These are phyloP conservation scores for Flammula alnicola DNA, from an alignment of 1,284 basidiomycete species.

Conservation along the genomic window DNA sequence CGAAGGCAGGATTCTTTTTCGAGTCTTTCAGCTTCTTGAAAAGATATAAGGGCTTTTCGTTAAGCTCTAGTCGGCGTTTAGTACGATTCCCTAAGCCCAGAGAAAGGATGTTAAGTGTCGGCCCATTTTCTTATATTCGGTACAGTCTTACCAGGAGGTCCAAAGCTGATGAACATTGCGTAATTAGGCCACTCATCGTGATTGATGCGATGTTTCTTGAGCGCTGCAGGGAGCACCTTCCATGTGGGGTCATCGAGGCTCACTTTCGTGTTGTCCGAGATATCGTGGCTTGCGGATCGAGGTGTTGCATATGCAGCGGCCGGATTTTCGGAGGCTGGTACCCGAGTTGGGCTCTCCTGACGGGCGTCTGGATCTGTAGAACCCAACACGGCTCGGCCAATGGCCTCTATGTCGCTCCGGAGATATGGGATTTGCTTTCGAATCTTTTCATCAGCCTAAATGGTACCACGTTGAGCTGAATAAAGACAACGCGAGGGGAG, in stretches of 20 bases:
- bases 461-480: not conserved
- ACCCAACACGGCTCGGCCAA: conserved; percentile 1
- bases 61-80: conserved; percentile 94
- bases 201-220: conserved; percentile 98
- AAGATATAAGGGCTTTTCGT: conserved; percentile 95
- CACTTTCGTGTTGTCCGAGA: conserved; percentile 82
- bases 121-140: too few relatives aligned
- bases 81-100: conserved; percentile 60
- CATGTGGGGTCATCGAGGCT: conserved; percentile 96
- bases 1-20: conserved; percentile 97
- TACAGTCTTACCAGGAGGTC: conserved; percentile 83
- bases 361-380: conserved; percentile 20
- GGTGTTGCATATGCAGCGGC: conserved; percentile 29
- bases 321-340: conserved; percentile 29
- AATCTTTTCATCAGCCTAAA: conserved; percentile 11
- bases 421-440: conserved; percentile 13
- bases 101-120: not conserved
- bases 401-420: conserved; percentile 8
- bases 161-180: conserved; percentile 98
- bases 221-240: conserved; percentile 98
- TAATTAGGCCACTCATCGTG: conserved; percentile 99
- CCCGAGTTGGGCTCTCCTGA: not conserved
- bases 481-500: not conserved
- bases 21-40: conserved; percentile 98
- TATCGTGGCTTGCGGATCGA: conserved; percentile 61